phyloP scores from a whole-genome alignment of 73 alveolate species.

The Blepharisma japonicum region DNA sequence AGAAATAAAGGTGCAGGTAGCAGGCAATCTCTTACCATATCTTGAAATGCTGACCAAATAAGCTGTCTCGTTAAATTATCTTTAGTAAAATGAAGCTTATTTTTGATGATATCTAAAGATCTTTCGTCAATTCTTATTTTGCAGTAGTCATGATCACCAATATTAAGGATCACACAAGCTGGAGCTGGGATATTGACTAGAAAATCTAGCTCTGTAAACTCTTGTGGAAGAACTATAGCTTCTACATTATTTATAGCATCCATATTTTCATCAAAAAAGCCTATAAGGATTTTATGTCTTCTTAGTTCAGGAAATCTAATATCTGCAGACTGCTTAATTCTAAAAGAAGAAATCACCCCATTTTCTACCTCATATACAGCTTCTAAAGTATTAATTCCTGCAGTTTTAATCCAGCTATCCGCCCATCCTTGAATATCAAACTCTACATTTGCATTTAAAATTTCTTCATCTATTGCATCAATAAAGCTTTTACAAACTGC shows the following conservation, averaged over 20 bases:
- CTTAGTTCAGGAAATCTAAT: not conserved
- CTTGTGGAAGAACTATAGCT: not conserved
- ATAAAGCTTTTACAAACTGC: constrained; percentile 88
- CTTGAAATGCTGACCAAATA: not conserved
- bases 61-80: not conserved
- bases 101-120: not conserved
- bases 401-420: constrained; percentile 54
- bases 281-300: not conserved
- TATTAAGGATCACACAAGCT: not conserved
- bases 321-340: not conserved
- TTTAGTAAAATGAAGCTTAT: not conserved
- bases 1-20: constrained; percentile 1
- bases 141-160: not conserved
- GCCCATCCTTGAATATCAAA: constrained; percentile 45
- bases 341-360: not conserved
- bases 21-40: not conserved
- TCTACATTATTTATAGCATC: not conserved
- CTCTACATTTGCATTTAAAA: constrained; percentile 49
- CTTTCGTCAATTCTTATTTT: not conserved
- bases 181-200: not conserved
- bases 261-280: not conserved
- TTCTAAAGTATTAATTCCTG: constrained; percentile 51
- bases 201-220: not conserved
- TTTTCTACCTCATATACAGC: not conserved
- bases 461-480: constrained; percentile 46